Evolutionary conservation across 768 basidiomycete genomes (phyloP), one percentile per base, ranked within the genome.

Genomic region (Hemileccinum impolitum): DNA sequence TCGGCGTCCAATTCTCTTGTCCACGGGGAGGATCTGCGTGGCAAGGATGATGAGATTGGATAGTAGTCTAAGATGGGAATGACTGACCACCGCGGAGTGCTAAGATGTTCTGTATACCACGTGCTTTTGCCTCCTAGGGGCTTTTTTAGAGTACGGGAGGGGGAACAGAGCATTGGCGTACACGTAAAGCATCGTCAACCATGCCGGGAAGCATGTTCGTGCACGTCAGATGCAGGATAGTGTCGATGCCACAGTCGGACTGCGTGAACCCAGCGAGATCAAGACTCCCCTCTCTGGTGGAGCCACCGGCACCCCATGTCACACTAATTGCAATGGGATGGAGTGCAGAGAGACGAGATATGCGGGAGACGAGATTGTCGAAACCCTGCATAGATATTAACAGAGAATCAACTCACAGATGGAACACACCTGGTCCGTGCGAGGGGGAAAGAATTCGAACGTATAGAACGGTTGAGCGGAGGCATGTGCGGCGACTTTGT

Each of bases 221-320:
- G 72, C 95, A 98, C 7, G 95, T 97, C 56, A 99, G 67, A 72
- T 99, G 96, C 64, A 99, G 74, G 52, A 96, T 80, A 1, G 92
- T 94, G 57, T 96, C 90, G 38, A 94, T 71, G 1, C 79, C 82
- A 67, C 90, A 79, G 47, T 84, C 80, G 15, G 74, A 71, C 65
- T 93, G 90, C 2, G 82, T 81, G 47, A 91, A 68, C 11, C 79
- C 80, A 0, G 94, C 94, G 3, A 99, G 79, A 55, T 94, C 93
- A 35, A 99, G 72, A 62, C 84, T 90, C 28, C 88, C 78, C 30
- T 94, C 89, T 57, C 81, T 91, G 0, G 95, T 98, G 7, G 84
- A 82, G 2, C 96, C 95, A 10, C 96, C 95, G 0, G 96, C 95
- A 38, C 96, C 96, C 96, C 96, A 98, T 60, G 96, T 98, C 18